These are phyloP conservation scores for Penicillium roqueforti DNA, from an alignment of 495 filamentous ascomycete species.

Conservation along the genomic window DNA sequence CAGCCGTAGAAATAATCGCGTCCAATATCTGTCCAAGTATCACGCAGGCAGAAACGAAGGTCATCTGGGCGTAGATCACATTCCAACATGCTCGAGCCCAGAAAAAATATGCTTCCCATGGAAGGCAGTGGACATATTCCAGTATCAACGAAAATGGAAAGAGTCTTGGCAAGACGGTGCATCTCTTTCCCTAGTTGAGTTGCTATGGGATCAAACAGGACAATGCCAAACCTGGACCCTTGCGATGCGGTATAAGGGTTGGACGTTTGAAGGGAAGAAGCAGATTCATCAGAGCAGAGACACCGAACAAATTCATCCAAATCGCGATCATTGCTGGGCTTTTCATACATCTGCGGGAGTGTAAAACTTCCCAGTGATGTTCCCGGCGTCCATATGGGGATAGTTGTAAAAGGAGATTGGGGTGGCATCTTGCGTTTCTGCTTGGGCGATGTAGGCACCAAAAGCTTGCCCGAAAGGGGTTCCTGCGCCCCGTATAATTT, in stretches of 20 bases:
- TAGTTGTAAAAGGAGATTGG: conserved; percentile 24
- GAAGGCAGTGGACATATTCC: background rate
- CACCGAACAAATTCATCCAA: conserved; percentile 17
- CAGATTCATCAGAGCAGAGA: conserved; percentile 10
- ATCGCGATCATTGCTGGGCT: background rate
- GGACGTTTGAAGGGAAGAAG: conserved; percentile 12
- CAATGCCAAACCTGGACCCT: conserved; percentile 20
- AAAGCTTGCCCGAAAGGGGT: background rate
- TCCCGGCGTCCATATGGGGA: conserved; percentile 21
- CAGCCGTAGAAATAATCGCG: conserved; percentile 34
- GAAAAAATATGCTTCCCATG: conserved; percentile 34
- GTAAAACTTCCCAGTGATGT: conserved; percentile 9
- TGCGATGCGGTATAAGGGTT: conserved; percentile 21
- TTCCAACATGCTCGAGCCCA: conserved; percentile 25
- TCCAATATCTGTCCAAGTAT: conserved; percentile 32
- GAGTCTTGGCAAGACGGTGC: conserved; percentile 14
- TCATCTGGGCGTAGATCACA: conserved; percentile 14
- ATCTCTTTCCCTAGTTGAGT: conserved; percentile 25
- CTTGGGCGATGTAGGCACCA: background rate
- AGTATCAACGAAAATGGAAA: conserved; percentile 11
- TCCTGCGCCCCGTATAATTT: background rate
- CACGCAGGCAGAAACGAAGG: conserved; percentile 23
- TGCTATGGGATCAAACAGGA: conserved; percentile 16
- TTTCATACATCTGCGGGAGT: background rate
- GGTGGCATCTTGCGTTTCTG: conserved; percentile 3